Evolutionary conservation across 805 yeast genomes (phyloP).

Genomic region (Saccharomyces mikatae): DNA sequence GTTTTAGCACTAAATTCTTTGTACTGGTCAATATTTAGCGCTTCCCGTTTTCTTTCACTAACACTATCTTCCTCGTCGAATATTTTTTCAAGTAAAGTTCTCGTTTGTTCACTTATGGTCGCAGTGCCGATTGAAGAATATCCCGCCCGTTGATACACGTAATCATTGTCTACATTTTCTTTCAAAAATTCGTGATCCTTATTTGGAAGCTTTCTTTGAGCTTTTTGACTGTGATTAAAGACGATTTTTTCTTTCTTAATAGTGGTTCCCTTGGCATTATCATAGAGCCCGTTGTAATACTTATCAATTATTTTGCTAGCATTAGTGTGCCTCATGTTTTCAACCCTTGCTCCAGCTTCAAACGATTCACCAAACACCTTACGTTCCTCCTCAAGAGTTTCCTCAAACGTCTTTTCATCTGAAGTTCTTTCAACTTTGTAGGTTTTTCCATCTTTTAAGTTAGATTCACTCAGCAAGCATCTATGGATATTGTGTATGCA

Average conservation of each 20-base stretch:
- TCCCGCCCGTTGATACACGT: background rate
- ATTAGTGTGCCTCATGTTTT: background rate
- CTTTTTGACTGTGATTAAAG: background rate
- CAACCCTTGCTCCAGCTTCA: background rate
- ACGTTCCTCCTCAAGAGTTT: background rate
- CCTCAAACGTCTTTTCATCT: background rate
- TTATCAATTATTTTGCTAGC: background rate
- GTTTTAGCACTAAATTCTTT: background rate
- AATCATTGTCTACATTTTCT: background rate
- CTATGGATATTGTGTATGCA: background rate
- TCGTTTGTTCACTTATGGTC: background rate
- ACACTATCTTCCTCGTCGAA: background rate
- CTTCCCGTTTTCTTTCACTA: background rate
- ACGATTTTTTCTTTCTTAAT: background rate
- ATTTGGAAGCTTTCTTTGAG: background rate
- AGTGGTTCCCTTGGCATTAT: background rate
- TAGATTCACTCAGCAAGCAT: background rate
- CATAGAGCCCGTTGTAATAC: background rate
- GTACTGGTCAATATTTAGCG: background rate
- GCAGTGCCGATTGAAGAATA: background rate
- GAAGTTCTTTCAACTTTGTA: background rate
- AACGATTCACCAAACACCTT: background rate
- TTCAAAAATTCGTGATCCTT: background rate
- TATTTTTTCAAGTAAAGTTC: background rate
- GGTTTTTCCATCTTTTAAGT: background rate